phyloP scores from a whole-genome alignment of 805 yeast genomes.

The Metschnikowia colocasiae region DNA sequence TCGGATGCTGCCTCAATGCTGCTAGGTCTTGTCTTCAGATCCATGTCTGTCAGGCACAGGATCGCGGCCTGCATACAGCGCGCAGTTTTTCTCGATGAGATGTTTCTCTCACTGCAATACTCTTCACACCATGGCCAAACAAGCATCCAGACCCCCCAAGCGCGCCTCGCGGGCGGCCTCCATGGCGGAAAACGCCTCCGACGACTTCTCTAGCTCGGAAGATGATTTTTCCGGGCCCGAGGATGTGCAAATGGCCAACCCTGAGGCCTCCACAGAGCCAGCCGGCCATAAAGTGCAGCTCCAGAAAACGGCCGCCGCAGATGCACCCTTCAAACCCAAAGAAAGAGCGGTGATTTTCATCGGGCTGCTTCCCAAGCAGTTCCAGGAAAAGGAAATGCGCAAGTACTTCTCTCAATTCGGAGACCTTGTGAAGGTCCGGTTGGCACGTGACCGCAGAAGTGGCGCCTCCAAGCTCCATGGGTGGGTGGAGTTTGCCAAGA shows the following conservation, averaged over 20 bases:
- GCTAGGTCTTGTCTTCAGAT: no score
- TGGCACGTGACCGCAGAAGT: constrained; percentile 85
- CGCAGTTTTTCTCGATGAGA: constrained; percentile 17
- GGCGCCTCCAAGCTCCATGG: constrained; percentile 92
- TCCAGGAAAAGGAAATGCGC: constrained; percentile 75
- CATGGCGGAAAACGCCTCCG: constrained; percentile 7
- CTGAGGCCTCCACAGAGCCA: background rate
- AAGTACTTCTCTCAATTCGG: constrained; percentile 92
- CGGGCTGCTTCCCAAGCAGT: constrained; percentile 90
- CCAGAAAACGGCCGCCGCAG: constrained; percentile 19
- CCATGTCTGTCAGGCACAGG: background rate
- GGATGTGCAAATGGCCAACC: background rate
- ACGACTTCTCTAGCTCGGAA: constrained; percentile 10
- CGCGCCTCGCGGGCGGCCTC: constrained; percentile 6
- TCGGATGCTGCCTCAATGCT: no score
- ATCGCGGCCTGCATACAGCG: constrained; percentile 1
- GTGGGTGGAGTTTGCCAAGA: constrained; percentile 74
- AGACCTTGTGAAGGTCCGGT: constrained; percentile 66
- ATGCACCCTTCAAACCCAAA: constrained; percentile 20
- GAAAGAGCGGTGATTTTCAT: constrained; percentile 72
- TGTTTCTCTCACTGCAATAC: constrained; percentile 2
- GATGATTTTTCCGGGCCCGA: constrained; percentile 17
- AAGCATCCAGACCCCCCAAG: constrained; percentile 17
- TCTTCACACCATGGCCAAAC: constrained; percentile 25
- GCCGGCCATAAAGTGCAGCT: constrained; percentile 24